Base-by-base conservation (phyloP, 2,329 filamentous ascomycete species). In the Lasiodiplodia sp. region DNA sequence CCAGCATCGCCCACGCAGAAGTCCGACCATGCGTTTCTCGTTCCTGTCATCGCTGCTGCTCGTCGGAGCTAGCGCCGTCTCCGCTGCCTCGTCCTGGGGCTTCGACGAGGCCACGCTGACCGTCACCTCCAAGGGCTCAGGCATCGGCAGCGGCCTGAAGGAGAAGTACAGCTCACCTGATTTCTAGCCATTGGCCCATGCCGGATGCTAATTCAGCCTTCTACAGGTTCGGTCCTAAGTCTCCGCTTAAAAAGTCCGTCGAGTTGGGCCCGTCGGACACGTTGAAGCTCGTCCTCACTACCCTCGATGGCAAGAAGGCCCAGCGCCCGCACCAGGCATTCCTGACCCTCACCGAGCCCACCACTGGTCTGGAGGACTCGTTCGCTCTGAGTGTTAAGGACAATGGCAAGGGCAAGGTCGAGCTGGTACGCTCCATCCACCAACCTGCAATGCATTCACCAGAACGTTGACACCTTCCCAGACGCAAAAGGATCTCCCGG, bases 281-380 rank as follows among this genome's bases (percentile, higher is more conserved):
- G 52, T 84, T 98, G 76, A 97, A 96, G 84, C 83, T 99, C 72
- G 82, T 89, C 72, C 83, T 99, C 75, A 97, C 93, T 40, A 87
- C 93, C 10, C 91, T 91, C 78, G 93, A 97, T 76, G 90, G 88
- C 77, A 89, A 90, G 81, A 90, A 89, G 74, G 87, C 88, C 57
- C 95, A 94, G 85, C 89, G 92, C 72, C 93, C 96, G 74, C 96
- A 99, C 81, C 96, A 99, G 82, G 94, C 94, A 6, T 97, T 97
- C 84, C 86, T 99, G 66, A 86, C 96, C 18, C 82, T 99, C 69
- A 90, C 88, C 74, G 94, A 98, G 74, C 83, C 86, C 12, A 83
- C 85, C 14, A 90, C 90, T 12, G 93, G 92, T 44, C 85, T 99
- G 57, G 94, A 98, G 80, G 90, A 94, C 28, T 94, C 94, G 0